Percentiles rank a stretch among this genome's conserved stretches.
Evolutionary conservation across 2,329 filamentous ascomycete species (phyloP).

Genomic region (Colletotrichum kahawae): DNA sequence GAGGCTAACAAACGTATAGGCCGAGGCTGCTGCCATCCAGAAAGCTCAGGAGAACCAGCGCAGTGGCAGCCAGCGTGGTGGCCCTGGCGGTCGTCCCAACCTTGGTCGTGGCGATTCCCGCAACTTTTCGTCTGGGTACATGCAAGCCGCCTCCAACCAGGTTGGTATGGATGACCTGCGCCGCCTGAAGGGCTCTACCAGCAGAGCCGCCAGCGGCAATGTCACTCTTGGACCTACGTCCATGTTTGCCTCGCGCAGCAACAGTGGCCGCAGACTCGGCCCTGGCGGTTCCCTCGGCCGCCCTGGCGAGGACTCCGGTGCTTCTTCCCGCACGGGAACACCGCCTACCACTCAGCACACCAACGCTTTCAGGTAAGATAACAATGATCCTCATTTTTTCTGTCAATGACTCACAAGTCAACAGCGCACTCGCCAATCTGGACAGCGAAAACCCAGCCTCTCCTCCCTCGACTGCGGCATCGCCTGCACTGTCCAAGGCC

Average conservation of each 20-base stretch:
- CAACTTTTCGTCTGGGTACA: constrained; percentile 77
- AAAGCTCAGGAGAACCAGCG: constrained; percentile 78
- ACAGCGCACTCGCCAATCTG: constrained; percentile 64
- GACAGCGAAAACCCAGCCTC: constrained; percentile 70
- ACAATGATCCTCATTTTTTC: neutral
- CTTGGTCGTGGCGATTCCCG: constrained; percentile 87
- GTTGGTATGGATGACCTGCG: constrained; percentile 92
- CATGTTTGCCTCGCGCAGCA: constrained; percentile 88
- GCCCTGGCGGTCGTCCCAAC: constrained; percentile 70
- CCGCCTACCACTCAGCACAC: constrained; percentile 77
- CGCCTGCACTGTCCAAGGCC: constrained; percentile 69
- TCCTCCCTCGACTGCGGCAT: constrained; percentile 71
- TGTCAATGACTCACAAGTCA: constrained; percentile 31
- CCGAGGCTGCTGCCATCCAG: constrained; percentile 77
- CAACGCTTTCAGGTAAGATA: constrained; percentile 90
- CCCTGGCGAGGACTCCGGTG: constrained; percentile 82
- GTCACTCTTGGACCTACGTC: constrained; percentile 80
- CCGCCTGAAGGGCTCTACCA: constrained; percentile 72
- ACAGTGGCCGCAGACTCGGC: constrained; percentile 83
- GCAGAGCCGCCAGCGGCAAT: constrained; percentile 66
- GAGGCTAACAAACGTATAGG: constrained; percentile 41
- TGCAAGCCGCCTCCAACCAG: constrained; percentile 79
- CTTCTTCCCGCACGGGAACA: constrained; percentile 88
- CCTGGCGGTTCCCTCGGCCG: constrained; percentile 75
- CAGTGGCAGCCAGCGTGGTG: constrained; percentile 65